Base-by-base conservation (phyloP, 768 basidiomycete genomes). In the Podaxis mareebaensis region DNA sequence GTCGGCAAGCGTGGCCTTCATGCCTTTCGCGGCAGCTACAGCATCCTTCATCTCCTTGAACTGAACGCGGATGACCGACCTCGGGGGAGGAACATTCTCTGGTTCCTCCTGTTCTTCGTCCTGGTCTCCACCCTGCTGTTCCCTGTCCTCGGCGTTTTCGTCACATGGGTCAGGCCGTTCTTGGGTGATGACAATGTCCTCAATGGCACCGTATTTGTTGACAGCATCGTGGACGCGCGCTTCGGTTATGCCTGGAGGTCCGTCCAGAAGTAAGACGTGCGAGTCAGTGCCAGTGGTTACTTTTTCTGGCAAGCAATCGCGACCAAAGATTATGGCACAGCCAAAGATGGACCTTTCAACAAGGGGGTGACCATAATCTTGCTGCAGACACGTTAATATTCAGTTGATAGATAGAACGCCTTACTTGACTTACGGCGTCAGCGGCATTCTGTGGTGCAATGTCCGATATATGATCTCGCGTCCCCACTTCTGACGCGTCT, bases 221-320 rank as follows among this genome's bases (percentile, higher is more conserved):
- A 57, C 54, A 7, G 15, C 46, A 51, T 63, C 61, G 13, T 63
- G 61, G 3, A 63, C 61, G n/a, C 61, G 61, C 8, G 54, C 48
- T 24, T 63, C 61, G 7, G 49, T 48, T 36, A 64, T 54, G 13
- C 22, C 58, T 17, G 61, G 61, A 48, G 51, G 42, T 13, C 48
- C 54, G 17, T 61, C 28, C 13, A 60, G 38, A 39, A 57, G 53
- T 26, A 61, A 13, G 6, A 20, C 58, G 11, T 56, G 64, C 6
- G 77, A 77, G 63, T 82, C 79, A 52, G 77, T 78, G 1, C 74
- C 71, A 6, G 80, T 78, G 36, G 64, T 64, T 40, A 82, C 66
- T 28, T 72, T 56, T 17, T 64, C 65, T 3, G 79, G 73, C 7
- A 58, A 60, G 44, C 73, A 77, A 11, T 78, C 76, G 42, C 71